Base-by-base conservation (phyloP, 2,329 filamentous ascomycete species). In the Talaromyces sp. region DNA sequence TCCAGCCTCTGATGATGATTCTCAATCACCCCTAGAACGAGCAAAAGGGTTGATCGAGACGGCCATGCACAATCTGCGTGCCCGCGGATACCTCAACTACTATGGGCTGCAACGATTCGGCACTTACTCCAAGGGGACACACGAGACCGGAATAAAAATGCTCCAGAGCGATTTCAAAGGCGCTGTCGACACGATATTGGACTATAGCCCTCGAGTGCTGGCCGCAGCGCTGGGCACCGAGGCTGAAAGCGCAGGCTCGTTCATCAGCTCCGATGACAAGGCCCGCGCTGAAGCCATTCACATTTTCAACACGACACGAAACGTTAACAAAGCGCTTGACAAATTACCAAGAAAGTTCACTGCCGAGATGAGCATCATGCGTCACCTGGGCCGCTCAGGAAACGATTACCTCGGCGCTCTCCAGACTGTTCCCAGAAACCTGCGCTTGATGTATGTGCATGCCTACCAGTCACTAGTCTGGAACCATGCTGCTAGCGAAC, bases 61-160 rank as follows among this genome's bases (percentile, higher is more conserved):
- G 82, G 70, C 91, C 0, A 78, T 96, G 57, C 79, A 83, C 49
- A 85, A 88, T 65, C 85, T 98, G 66, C 81, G 83, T 59, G 78
- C 86, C 51, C 84, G 88, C 52, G 95, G 95, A 2, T 99, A 96
- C 80, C 88, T 99, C 76, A 99, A 99, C 77, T 99, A 98, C 78
- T 99, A 93, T 71, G 95, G 95, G 9, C 86, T 98, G n/a, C 95
- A 99, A 77, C 88, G 95, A 27, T 99, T 99, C 69, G 95, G 95
- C 30, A 93, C 92, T 0, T 93, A 95, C 74, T 80, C 86, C 30
- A 89, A 91, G 13, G 90, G 92, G 36, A 99, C 95, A 0, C 92
- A 98, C 70, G 84, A 88, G 47, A 81, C 97, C 56, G 95, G 95
- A 55, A 85, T 89, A 71, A 88, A 91, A 73, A 92, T 99, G 71